Evolutionary conservation across 495 filamentous ascomycete species (phyloP), one percentile per base, ranked within the genome.

Genomic region (Aspergillus bridgeri): DNA sequence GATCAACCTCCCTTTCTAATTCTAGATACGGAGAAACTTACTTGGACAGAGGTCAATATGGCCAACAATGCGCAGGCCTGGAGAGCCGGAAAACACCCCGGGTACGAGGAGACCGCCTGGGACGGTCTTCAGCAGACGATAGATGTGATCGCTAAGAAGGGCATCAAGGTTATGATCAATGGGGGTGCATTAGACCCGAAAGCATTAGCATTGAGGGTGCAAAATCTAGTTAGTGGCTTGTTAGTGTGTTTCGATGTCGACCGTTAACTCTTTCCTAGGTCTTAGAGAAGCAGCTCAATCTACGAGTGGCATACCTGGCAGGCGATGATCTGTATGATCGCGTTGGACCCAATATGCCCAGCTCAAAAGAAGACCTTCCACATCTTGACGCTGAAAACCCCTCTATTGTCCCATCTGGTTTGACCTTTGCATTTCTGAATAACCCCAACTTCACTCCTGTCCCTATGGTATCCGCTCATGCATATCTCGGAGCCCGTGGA

Each of bases 261-360:
- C 25, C 15, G 19, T 27, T 27, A 27, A 27, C 21, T 42, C 22
- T 21, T 0, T 7, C 17, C 2, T 15, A 75, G 65, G 54, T 65
- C 6, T 25, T 48, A 9, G 64, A 72, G 18, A 70, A 70, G 38
- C 60, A 57, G 2, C 60, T 69, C 11, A 56, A 68, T 24, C 54
- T 82, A 19, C 68, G 66, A 9, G 72, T 82, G n/a, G 79, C 75
- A 1, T 81, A 72, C 54, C 63, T 82, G 5, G 66, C 69, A 4
- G 81, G 81, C 2, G 81, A 83, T 52, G 74, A 79, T 51, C 24
- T 76, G 0, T 65, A 69, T 47, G 49, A 64, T 23, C 38, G 54
- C 13, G 45, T 70, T 9, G 66, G 70, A 4, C 65, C 65, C 0
- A 68, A 66, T 48, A 68, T 73, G 63, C 64, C 65, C 11, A 55